Conservation (phyloP, 331 rosid genomes). For the Malus hybrid region DNA sequence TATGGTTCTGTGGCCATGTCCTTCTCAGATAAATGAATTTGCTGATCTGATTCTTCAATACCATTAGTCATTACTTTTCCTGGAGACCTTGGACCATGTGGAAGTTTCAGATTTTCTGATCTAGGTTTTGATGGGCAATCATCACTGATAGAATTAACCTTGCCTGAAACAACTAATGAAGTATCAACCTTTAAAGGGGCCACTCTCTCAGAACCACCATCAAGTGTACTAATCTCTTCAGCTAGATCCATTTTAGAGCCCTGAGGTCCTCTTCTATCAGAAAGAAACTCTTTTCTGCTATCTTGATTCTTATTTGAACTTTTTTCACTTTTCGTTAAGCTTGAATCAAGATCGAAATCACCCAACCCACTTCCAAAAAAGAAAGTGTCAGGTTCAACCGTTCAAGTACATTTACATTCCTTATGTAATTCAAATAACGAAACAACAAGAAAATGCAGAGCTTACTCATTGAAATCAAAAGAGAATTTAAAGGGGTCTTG, state of each 20-base stretch:
- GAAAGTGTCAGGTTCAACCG: slow-evolving; percentile 5
- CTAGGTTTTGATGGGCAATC: slow-evolving; percentile 24
- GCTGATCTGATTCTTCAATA: slow-evolving; percentile 30
- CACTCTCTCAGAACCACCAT: slow-evolving; percentile 32
- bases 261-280: slow-evolving; percentile 31
- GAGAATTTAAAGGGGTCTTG: slow-evolving; percentile 48
- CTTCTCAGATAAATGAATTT: slow-evolving; percentile 21
- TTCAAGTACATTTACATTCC: slow-evolving; percentile 2
- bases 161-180: slow-evolving; percentile 25
- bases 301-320: slow-evolving; percentile 25
- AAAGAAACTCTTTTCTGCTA: slow-evolving; percentile 30
- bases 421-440: slow-evolving; percentile 1
- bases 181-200: slow-evolving; percentile 27
- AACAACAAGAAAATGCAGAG: slow-evolving; percentile 11
- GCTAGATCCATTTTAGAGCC: slow-evolving; percentile 22
- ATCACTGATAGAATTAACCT: slow-evolving; percentile 26
- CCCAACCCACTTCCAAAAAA: slow-evolving; percentile 40
- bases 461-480: slow-evolving; percentile 87
- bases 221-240: slow-evolving; percentile 27
- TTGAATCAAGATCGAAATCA: slow-evolving; percentile 55
- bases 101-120: slow-evolving; percentile 19
- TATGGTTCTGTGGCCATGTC: slow-evolving; percentile 21
- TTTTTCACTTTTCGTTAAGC: slow-evolving; percentile 38
- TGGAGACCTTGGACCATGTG: slow-evolving; percentile 21
- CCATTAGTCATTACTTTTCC: slow-evolving; percentile 9